Conservation (phyloP, 1,284 basidiomycete genomes). For the Earliella scabrosa region DNA sequence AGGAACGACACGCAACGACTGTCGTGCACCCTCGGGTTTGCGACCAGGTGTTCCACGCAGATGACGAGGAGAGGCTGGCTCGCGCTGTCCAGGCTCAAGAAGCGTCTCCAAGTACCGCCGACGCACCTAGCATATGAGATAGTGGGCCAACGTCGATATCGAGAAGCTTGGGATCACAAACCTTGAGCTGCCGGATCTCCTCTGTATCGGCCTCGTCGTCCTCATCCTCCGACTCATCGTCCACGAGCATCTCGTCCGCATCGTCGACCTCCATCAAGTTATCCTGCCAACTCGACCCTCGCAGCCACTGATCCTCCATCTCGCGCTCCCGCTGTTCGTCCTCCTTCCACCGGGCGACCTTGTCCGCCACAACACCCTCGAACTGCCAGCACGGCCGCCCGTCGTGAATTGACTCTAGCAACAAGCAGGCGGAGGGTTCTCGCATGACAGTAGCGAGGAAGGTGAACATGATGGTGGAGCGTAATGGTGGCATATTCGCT, state of each 20-base stretch:
- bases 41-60: constrained; percentile 37
- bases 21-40: constrained; percentile 37
- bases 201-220: constrained; percentile 70
- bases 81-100: constrained; percentile 49
- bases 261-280: constrained; percentile 71
- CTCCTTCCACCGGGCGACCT: constrained; percentile 73
- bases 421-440: constrained; percentile 58
- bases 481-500: constrained; percentile 60
- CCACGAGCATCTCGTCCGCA: constrained; percentile 41
- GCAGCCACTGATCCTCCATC: constrained; percentile 67
- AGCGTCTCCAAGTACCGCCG: constrained; percentile 67
- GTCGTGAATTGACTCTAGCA: constrained; percentile 58
- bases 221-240: constrained; percentile 50
- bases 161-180: constrained; percentile 33
- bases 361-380: constrained; percentile 68
- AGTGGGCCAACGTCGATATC: constrained; percentile 2
- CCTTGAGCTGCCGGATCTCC: constrained; percentile 80
- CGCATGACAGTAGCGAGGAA: constrained; percentile 83
- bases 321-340: constrained; percentile 67
- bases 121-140: constrained; percentile 52
- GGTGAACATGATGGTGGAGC: constrained; percentile 78
- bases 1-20: constrained; percentile 66
- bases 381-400: constrained; percentile 67
- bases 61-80: constrained; percentile 37
- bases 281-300: constrained; percentile 64